These are phyloP conservation scores for Pseudogymnoascus sp. DNA, from an alignment of 2,329 filamentous ascomycete species.

Conservation along the genomic window DNA sequence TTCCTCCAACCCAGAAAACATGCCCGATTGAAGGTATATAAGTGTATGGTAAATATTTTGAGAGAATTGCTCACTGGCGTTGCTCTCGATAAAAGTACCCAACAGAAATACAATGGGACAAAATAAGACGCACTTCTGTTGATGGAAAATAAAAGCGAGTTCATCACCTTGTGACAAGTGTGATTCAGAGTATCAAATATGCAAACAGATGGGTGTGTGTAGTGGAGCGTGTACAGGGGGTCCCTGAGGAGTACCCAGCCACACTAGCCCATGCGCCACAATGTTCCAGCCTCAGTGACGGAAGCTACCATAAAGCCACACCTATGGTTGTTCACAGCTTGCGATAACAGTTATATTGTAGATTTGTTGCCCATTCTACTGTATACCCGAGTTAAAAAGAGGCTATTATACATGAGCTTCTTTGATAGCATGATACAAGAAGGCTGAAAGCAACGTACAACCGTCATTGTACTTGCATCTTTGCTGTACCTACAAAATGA, in stretches of 20 bases:
- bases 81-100: background rate
- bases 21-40: no score
- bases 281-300: background rate
- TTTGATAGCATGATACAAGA: constrained; percentile 1
- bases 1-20: no score
- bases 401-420: background rate
- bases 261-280: constrained; percentile 1
- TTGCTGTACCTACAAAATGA: constrained; percentile 31
- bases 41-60: no score
- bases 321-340: background rate
- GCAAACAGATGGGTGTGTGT: background rate
- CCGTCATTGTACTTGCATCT: background rate
- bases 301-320: constrained; percentile 3
- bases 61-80: background rate
- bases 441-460: background rate
- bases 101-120: background rate
- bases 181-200: background rate
- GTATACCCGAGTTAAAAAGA: background rate
- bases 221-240: background rate
- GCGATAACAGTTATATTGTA: constrained; percentile 1
- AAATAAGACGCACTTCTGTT: background rate
- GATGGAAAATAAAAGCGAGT: background rate
- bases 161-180: background rate
- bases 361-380: background rate
- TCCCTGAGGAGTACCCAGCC: background rate